Evolutionary conservation across 148 eudicot genomes (phyloP).

Genomic region (Persicaria maculosa): DNA sequence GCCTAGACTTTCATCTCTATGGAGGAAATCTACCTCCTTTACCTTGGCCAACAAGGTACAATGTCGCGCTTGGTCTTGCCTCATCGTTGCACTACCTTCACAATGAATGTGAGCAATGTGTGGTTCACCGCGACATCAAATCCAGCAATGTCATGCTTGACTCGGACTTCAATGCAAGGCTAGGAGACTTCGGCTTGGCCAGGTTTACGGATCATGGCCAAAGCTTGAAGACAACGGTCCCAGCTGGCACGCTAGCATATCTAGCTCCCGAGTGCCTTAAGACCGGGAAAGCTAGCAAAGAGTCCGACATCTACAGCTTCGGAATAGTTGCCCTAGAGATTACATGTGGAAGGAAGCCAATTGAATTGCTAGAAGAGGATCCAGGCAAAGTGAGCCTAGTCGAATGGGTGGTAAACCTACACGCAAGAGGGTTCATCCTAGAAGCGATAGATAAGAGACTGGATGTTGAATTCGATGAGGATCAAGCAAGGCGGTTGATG

Average conservation of each 20-base stretch:
- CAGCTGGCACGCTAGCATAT: neutral
- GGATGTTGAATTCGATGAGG: conserved; percentile 19
- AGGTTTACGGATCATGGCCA: neutral
- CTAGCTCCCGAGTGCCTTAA: no score
- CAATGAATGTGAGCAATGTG: conserved; percentile 14
- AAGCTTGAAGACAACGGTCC: neutral
- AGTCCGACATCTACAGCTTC: no score
- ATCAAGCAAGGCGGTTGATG: conserved; percentile 37
- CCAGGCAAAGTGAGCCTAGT: conserved; percentile 16
- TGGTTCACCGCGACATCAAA: conserved; percentile 18
- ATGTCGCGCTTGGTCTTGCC: conserved; percentile 9
- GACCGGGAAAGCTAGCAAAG: no score
- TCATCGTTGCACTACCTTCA: conserved; percentile 12
- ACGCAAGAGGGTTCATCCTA: conserved; percentile 25
- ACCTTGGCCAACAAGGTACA: conserved; percentile 28
- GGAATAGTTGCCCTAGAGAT: no score
- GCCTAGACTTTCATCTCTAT: conserved; percentile 33
- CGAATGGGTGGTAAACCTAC: conserved; percentile 43
- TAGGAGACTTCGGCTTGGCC: neutral
- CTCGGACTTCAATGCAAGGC: conserved; percentile 2
- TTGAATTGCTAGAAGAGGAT: neutral
- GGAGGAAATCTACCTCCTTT: conserved; percentile 8
- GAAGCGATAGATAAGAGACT: conserved; percentile 30
- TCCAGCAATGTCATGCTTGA: conserved; percentile 16
- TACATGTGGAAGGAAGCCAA: no score